These are phyloP conservation scores for Fusarium drepaniforme DNA, from an alignment of 2,329 filamentous ascomycete genomes.

Conservation along the genomic window DNA sequence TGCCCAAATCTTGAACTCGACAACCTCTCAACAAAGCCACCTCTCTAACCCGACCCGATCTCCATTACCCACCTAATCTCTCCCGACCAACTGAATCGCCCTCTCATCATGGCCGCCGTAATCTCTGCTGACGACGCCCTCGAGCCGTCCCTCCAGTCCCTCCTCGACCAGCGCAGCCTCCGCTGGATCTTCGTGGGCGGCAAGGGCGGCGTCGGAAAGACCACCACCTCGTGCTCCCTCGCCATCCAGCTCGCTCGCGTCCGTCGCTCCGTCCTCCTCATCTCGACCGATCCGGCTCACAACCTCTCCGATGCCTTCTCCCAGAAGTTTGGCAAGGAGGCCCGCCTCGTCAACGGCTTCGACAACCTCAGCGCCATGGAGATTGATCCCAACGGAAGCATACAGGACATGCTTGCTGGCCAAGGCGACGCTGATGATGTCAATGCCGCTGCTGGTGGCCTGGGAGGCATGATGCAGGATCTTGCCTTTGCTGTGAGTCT, in stretches of 20 bases:
- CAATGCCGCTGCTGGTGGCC: slow-evolving; percentile 77
- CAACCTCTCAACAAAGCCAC: slow-evolving; percentile 5
- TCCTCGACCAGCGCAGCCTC: slow-evolving; percentile 93
- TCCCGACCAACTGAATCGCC: neutral
- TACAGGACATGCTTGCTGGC: slow-evolving; percentile 90
- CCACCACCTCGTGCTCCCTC: slow-evolving; percentile 98
- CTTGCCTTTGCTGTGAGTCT: slow-evolving; percentile 87
- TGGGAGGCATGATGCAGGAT: slow-evolving; percentile 99
- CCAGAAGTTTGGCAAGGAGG: slow-evolving; percentile 99
- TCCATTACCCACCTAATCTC: neutral
- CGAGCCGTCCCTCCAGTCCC: slow-evolving; percentile 92
- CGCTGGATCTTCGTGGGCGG: slow-evolving; percentile 99
- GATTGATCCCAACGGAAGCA: slow-evolving; percentile 97
- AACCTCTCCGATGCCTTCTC: slow-evolving; percentile 98
- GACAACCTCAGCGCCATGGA: slow-evolving; percentile 98
- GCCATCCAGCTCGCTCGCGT: slow-evolving; percentile 97
- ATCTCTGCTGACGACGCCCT: slow-evolving; percentile 75
- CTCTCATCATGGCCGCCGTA: slow-evolving; percentile 53
- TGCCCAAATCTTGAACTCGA: slow-evolving; percentile 32
- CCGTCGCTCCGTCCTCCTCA: slow-evolving; percentile 95
- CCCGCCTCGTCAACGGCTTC: slow-evolving; percentile 90
- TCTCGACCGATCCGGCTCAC: slow-evolving; percentile 98
- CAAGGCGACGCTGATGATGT: slow-evolving; percentile 75
- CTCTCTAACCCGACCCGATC: neutral
- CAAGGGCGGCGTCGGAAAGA: slow-evolving; percentile 98